Evolutionary conservation across 2,329 filamentous ascomycete genomes (phyloP).

Genomic region (Fusarium coffeatum): DNA sequence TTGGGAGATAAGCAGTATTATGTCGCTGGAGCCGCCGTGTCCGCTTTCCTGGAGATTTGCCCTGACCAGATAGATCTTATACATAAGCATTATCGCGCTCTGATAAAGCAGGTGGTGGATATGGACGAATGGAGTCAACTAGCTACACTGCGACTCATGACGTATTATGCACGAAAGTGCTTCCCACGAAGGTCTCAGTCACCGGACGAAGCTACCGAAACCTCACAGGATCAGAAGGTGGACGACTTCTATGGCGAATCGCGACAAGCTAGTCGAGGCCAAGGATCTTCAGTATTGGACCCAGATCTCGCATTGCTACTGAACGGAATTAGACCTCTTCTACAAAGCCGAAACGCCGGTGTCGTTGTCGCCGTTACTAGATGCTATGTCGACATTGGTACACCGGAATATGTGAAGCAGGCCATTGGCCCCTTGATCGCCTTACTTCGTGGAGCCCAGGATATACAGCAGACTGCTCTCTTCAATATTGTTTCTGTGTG

Average conservation of each 20-base stretch:
- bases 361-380: slow-evolving; percentile 90
- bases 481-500: slow-evolving; percentile 97
- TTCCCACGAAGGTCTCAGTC: slow-evolving; percentile 78
- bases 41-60: slow-evolving; percentile 89
- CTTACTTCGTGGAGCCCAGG: slow-evolving; percentile 83
- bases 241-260: slow-evolving; percentile 86
- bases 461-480: slow-evolving; percentile 89
- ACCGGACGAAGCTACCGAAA: slow-evolving; percentile 58
- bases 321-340: slow-evolving; percentile 81
- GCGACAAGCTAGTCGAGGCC: slow-evolving; percentile 56
- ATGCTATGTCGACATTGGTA: slow-evolving; percentile 87
- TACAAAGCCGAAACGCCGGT: slow-evolving; percentile 92
- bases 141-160: slow-evolving; percentile 83
- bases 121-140: slow-evolving; percentile 99
- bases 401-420: slow-evolving; percentile 76
- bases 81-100: slow-evolving; percentile 85
- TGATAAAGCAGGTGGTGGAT: slow-evolving; percentile 92
- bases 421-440: slow-evolving; percentile 88
- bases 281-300: slow-evolving; percentile 70
- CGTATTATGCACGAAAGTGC: slow-evolving; percentile 84
- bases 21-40: slow-evolving; percentile 93
- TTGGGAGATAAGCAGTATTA: slow-evolving; percentile 94
- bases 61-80: slow-evolving; percentile 88
- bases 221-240: slow-evolving; percentile 55
- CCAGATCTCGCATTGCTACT: slow-evolving; percentile 86